phyloP scores from a whole-genome alignment of 2,329 filamentous ascomycete genomes.

The Lachnellula occidentalis region DNA sequence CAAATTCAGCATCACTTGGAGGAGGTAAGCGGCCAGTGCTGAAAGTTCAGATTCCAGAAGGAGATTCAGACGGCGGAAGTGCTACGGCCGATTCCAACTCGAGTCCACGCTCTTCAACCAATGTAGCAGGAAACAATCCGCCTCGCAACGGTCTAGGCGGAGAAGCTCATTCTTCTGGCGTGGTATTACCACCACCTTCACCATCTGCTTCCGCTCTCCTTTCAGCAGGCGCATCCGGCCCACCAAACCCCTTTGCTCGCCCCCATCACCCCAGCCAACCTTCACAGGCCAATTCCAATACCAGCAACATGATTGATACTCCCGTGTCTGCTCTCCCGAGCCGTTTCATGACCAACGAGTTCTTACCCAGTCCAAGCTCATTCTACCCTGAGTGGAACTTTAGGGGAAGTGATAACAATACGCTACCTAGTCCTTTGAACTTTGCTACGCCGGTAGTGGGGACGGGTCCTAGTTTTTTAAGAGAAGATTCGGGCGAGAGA shows the following conservation, averaged over 20 bases:
- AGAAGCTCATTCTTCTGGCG: conserved; percentile 57
- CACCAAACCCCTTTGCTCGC: conserved; percentile 91
- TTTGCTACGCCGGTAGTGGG: conserved; percentile 76
- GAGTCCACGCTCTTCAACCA: conserved; percentile 28
- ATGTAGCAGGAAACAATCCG: conserved; percentile 19
- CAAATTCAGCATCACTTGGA: conserved; percentile 66
- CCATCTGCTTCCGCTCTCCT: conserved; percentile 74
- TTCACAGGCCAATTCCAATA: conserved; percentile 27
- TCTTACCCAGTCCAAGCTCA: conserved; percentile 83
- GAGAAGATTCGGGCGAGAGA: conserved; percentile 43
- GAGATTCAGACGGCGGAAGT: conserved; percentile 68
- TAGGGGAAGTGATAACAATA: conserved; percentile 66
- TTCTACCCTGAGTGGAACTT: conserved; percentile 94
- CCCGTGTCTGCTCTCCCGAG: conserved; percentile 93
- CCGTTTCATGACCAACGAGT: conserved; percentile 80
- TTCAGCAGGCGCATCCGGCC: conserved; percentile 85
- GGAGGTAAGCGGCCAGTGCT: conserved; percentile 73
- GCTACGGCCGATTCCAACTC: conserved; percentile 68
- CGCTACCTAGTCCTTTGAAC: conserved; percentile 85
- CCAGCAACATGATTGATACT: conserved; percentile 57
- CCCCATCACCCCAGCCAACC: conserved; percentile 66
- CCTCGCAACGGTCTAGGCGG: conserved; percentile 23
- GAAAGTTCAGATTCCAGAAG: conserved; percentile 92
- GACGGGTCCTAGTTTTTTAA: conserved; percentile 56
- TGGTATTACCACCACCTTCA: conserved; percentile 88